phyloP scores from a whole-genome alignment of 345 rosid genomes.

The Gossypium rotundifolium region DNA sequence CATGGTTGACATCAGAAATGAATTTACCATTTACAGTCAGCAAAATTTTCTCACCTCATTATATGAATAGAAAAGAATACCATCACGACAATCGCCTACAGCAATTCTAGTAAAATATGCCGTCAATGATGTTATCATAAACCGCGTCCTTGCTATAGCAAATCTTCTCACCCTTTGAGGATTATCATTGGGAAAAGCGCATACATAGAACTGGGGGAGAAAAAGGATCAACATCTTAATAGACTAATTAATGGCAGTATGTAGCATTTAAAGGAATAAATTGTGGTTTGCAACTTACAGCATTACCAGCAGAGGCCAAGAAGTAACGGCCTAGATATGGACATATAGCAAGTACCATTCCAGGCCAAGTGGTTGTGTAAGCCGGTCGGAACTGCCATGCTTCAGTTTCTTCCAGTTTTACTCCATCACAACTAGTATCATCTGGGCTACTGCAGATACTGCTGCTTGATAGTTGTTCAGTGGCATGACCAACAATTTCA shows the following conservation, averaged over 20 bases:
- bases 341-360: slow-evolving; percentile 92
- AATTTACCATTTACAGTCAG: neutral
- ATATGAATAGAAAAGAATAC: slow-evolving; percentile 83
- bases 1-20: neutral
- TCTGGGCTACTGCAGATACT: slow-evolving; percentile 86
- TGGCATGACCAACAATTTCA: slow-evolving; percentile 57
- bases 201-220: slow-evolving; percentile 65
- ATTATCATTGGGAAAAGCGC: slow-evolving; percentile 66
- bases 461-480: slow-evolving; percentile 77
- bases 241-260: slow-evolving; percentile 10
- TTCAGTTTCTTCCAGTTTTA: slow-evolving; percentile 77
- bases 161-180: slow-evolving; percentile 66
- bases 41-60: slow-evolving; percentile 57
- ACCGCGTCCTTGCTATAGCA: slow-evolving; percentile 83
- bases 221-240: slow-evolving; percentile 22
- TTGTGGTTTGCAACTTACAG: slow-evolving; percentile 52
- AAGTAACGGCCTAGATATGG: slow-evolving; percentile 86
- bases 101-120: slow-evolving; percentile 78
- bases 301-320: slow-evolving; percentile 93
- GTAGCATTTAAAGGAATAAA: slow-evolving; percentile 14
- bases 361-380: slow-evolving; percentile 49
- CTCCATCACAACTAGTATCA: slow-evolving; percentile 71
- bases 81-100: slow-evolving; percentile 98
- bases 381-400: slow-evolving; percentile 70
- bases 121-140: slow-evolving; percentile 74